Base-by-base conservation (phyloP, 1,284 basidiomycete genomes). In the Gymnopus androsaceus region DNA sequence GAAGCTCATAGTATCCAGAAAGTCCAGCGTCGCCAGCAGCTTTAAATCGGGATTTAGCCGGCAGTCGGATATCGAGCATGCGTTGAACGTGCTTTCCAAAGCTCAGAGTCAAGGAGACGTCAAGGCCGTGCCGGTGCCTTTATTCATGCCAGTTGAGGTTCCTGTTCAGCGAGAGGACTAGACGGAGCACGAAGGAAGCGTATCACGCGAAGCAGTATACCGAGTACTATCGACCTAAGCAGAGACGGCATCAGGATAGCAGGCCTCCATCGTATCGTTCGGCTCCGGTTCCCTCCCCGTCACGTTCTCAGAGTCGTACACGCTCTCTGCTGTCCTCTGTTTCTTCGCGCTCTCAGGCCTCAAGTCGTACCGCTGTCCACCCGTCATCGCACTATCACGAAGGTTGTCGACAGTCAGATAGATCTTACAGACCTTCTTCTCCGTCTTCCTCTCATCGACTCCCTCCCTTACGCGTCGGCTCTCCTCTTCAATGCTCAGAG, bases 131-230 rank as follows among this genome's bases (percentile, higher is more conserved):
- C 59, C 59, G 5, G 50, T 61, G 2, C 59, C 59, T n/a, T 27
- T 59, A 11, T 61, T 58, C 42, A 61, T 61, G 59, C 56, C 59
- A 6, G 36, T 51, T n/a, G 28, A 55, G 25, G 25, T 33, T 15
- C 36, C 50, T 31, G 41, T 44, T 14, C 48, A 36, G 25, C 30
- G 37, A 45, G 58, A 59, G 28, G 54, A n/a, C 58, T 17, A 52
- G 58, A 38, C 41, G 54, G 23, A 31, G 12, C 12, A 59, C 58
- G 15, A 37, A 54, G 17, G 51, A 59, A 28, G 44, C 54, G 3
- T 59, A 52, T 34, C n/a, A n/a, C 6, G 50, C 54, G 9, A 17
- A 42, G 12, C 34, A 33, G 25, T 42, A 28, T 23, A 49, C 48
- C 11, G 40, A 47, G 17, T 51, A 51, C 34, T 23, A 31, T 47